These are phyloP conservation scores for Gynandropsis gynandra DNA, from an alignment of 345 rosid species.

Conservation along the genomic window DNA sequence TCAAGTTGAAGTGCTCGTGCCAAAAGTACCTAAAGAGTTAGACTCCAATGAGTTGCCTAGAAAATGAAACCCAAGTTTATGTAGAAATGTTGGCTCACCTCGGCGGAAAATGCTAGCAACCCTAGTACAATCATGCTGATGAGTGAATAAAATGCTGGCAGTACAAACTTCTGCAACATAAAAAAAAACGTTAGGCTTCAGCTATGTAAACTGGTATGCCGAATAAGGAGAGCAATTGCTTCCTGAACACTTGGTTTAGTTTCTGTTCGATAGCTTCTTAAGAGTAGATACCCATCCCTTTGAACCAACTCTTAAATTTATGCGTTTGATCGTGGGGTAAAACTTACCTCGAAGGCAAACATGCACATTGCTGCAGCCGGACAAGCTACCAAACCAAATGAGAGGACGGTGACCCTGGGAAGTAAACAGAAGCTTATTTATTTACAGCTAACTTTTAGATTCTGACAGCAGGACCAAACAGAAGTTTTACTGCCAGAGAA, in stretches of 20 bases:
- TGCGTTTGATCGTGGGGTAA: neutral
- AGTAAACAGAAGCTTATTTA: slow-evolving; percentile 5
- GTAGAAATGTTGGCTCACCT: slow-evolving; percentile 37
- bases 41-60: slow-evolving; percentile 1
- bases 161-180: slow-evolving; percentile 53
- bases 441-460: neutral
- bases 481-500: too few relatives aligned
- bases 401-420: slow-evolving; percentile 64
- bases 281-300: neutral
- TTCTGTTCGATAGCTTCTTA: neutral
- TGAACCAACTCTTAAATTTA: neutral
- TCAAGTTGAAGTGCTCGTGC: slow-evolving; percentile 92
- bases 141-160: slow-evolving; percentile 50
- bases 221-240: neutral
- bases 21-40: slow-evolving; percentile 44
- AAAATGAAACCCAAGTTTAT: slow-evolving; percentile 1
- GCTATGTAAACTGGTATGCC: neutral
- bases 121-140: slow-evolving; percentile 54
- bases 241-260: neutral
- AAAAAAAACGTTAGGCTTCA: slow-evolving; percentile 12
- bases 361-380: slow-evolving; percentile 70
- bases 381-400: slow-evolving; percentile 66
- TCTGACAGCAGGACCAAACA: too few relatives aligned
- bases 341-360: slow-evolving; percentile 62
- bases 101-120: slow-evolving; percentile 61